Evolutionary conservation across 169 alveolate species (phyloP).

Genomic region (Babesia ovata): DNA sequence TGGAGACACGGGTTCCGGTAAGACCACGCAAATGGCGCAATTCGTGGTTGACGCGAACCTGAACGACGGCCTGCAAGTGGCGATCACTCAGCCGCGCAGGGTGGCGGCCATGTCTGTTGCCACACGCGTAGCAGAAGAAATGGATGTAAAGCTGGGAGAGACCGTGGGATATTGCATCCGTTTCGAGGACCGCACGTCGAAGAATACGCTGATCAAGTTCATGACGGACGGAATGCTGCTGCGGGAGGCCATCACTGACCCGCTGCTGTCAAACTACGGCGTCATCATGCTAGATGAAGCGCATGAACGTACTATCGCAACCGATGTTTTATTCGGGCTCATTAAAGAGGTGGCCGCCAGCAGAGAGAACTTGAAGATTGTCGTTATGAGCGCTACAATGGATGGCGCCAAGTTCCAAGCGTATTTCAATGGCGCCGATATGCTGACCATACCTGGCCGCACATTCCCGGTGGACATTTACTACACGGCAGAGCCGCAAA

Average conservation of each 20-base stretch:
- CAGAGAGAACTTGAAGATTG: conserved; percentile 89
- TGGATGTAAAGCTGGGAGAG: conserved; percentile 93
- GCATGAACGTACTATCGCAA: conserved; percentile 97
- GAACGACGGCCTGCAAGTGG: conserved; percentile 86
- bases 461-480: conserved; percentile 96
- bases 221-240: conserved; percentile 98
- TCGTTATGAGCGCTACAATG: conserved; percentile 97
- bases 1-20: conserved; percentile 99
- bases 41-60: conserved; percentile 87
- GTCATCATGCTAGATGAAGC: conserved; percentile 97
- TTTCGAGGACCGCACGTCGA: conserved; percentile 93
- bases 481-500: conserved; percentile 93
- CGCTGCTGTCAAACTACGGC: conserved; percentile 86
- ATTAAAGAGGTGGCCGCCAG: conserved; percentile 89
- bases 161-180: conserved; percentile 98
- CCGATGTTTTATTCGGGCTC: conserved; percentile 96
- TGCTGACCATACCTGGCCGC: conserved; percentile 96
- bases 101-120: conserved; percentile 99
- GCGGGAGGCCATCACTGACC: conserved; percentile 95
- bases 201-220: conserved; percentile 91
- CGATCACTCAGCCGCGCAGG: conserved; percentile 98
- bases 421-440: conserved; percentile 94
- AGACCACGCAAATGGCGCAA: conserved; percentile 97
- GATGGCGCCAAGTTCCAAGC: conserved; percentile 94
- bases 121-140: conserved; percentile 97